Evolutionary conservation across 2,329 filamentous ascomycete species (phyloP).

Genomic region (Colletotrichum neosansevieriae): DNA sequence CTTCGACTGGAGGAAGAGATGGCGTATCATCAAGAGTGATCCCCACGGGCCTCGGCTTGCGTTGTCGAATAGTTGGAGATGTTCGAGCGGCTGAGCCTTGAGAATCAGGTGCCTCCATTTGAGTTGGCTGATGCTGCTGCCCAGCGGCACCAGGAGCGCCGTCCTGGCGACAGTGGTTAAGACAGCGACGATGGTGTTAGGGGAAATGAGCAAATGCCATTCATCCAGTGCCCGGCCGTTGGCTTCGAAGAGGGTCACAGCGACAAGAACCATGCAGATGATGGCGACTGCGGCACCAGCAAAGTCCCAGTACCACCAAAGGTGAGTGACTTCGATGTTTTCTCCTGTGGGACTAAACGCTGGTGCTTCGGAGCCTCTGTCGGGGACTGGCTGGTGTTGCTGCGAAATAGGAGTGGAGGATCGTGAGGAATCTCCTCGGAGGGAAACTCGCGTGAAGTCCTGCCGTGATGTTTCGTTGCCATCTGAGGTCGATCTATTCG

Average conservation of each 20-base stretch:
- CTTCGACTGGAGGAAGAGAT: not conserved
- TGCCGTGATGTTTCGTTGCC: too few species aligned
- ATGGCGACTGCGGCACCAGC: not conserved
- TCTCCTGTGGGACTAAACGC: too few species aligned
- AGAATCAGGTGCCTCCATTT: constrained; percentile 38
- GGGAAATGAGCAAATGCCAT: not conserved
- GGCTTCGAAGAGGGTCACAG: not conserved
- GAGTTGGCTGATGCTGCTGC: constrained; percentile 43
- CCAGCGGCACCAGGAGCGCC: constrained; percentile 43
- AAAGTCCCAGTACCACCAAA: constrained; percentile 1
- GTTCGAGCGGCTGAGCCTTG: constrained; percentile 20
- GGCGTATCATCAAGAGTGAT: constrained; percentile 15
- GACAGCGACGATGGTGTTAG: not conserved
- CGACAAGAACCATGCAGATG: not conserved
- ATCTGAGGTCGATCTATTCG: too few species aligned
- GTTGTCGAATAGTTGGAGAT: constrained; percentile 37
- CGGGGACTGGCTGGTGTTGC: too few species aligned
- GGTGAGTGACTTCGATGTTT: too few species aligned
- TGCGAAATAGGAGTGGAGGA: too few species aligned
- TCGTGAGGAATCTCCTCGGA: too few species aligned
- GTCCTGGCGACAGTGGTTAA: not conserved
- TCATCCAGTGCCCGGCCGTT: not conserved
- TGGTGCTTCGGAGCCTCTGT: too few species aligned
- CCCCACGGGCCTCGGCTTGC: constrained; percentile 41
- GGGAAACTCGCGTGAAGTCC: too few species aligned